Base-by-base conservation (phyloP, 306 rosid genomes). In the Castanopsis chinensis region DNA sequence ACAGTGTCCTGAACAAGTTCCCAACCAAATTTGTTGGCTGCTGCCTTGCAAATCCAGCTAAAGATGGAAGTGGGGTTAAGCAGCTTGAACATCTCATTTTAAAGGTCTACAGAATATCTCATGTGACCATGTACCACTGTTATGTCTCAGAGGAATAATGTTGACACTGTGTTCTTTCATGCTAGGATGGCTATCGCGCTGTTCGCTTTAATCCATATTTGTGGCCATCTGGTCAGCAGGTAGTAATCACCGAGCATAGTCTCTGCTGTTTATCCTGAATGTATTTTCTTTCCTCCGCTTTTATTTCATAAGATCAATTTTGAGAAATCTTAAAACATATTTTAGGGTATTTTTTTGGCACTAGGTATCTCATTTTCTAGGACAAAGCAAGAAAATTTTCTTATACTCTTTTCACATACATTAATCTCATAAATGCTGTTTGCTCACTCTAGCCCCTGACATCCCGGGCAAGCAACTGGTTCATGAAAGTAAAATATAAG, bases 11-110 rank as follows among this genome's bases (percentile, higher is more conserved):
- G 85, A 85, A 88, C 83, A 94, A 81, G 87, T 81, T 91, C 75
- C 97, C 98, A 0, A 67, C 91, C 87, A 91, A 94, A 86, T 94
- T 94, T 73, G 58, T 89, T 65, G 98, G 98, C 28, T 92, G 97
- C 72, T 94, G 98, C 88, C 98, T 94, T 51, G 98, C 97, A 68
- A 89, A 92, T 83, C 98, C 98, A n/a, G 90, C 90, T 21, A 86
- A 81, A 52, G 97, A 92, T 74, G 97, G 94, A 81, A 87, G 86
- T 55, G 98, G 97, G 43, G 71, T 92, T 82, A 77, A 86, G 88
- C 91, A 88, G 80, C 89, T 94, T 81, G 93, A 91, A 81, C 72
- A 87, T 52, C 94, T 89, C 65, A 86, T 92, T 86, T 75, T 81
- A 79, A 74, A 94, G 98, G 98, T 92, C 21, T 75, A 59, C 49